Conservation (phyloP, 306 rosid species). For the Vicia villosa region DNA sequence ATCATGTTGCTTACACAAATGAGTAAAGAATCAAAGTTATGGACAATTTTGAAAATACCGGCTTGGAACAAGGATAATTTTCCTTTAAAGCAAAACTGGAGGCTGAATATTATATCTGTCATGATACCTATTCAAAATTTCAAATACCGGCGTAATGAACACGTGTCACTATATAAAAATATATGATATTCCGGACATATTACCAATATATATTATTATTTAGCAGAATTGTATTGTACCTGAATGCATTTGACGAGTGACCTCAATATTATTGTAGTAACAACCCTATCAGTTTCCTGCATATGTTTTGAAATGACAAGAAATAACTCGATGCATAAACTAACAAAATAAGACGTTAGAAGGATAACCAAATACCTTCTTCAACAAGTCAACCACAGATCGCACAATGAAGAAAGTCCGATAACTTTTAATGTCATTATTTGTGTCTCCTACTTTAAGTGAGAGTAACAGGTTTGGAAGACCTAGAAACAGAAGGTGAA, state of each 20-base stretch:
- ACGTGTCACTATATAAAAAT: not conserved
- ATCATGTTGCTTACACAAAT: too few species aligned
- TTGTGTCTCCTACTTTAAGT: too few species aligned
- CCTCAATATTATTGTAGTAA: not conserved
- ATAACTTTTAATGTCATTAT: too few species aligned
- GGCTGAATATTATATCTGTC: not conserved
- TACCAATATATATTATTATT: not conserved
- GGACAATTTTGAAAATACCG: slow-evolving; percentile 28
- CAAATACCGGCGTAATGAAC: slow-evolving; percentile 18
- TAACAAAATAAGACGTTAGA: too few species aligned
- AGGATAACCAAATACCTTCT: too few species aligned
- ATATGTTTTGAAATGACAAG: not conserved
- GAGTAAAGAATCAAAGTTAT: slow-evolving; percentile 2
- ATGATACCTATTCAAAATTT: slow-evolving; percentile 26
- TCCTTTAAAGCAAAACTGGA: not conserved
- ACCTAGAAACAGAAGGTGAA: slow-evolving; percentile 33
- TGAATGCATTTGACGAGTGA: slow-evolving; percentile 20
- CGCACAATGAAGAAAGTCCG: too few species aligned
- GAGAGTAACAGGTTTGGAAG: slow-evolving; percentile 26
- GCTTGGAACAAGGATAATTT: not conserved
- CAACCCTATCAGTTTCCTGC: slow-evolving; percentile 21
- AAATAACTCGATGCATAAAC: slow-evolving; percentile 1
- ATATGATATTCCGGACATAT: not conserved
- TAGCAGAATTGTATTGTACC: slow-evolving; percentile 25
- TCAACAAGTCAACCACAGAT: too few species aligned